A percentile compares a stretch with the other conserved stretches of the same genome.
Evolutionary conservation across 164 flowering plant genomes (phyloP).

Genomic region (Chimonanthus praecox): DNA sequence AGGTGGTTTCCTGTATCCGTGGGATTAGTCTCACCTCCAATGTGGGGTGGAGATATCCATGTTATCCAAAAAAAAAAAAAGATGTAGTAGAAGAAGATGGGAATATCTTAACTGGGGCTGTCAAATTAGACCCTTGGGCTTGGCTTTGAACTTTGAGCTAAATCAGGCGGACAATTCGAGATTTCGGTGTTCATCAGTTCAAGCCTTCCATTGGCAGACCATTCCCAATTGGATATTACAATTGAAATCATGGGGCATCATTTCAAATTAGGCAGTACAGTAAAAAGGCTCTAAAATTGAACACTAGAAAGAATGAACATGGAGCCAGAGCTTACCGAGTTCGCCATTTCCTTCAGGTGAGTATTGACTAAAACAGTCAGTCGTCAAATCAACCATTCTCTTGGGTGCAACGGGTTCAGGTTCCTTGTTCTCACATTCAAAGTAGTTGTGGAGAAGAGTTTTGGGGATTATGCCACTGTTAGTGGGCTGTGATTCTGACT

Average conservation of each 20-base stretch:
- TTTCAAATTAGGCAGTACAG: too few species aligned
- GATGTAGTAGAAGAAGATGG: background rate
- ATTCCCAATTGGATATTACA: too few species aligned
- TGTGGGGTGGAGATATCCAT: too few species aligned
- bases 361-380: constrained; percentile 17
- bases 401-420: constrained; percentile 14
- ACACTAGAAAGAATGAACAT: constrained; percentile 6
- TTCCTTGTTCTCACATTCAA: constrained; percentile 24
- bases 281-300: background rate
- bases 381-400: background rate
- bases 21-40: too few species aligned
- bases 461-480: constrained; percentile 14
- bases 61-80: too few species aligned
- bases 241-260: too few species aligned
- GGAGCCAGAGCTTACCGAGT: constrained; percentile 34
- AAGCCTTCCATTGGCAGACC: too few species aligned
- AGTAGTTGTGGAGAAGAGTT: constrained; percentile 20
- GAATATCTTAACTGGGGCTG: background rate
- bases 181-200: too few species aligned
- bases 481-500: constrained; percentile 17
- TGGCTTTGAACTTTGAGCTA: too few species aligned
- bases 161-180: too few species aligned
- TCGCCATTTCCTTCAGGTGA: constrained; percentile 30
- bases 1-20: too few species aligned
- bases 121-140: too few species aligned